Conservation (phyloP, 2,329 filamentous ascomycete genomes). For the Pleoardoris graminearum region DNA sequence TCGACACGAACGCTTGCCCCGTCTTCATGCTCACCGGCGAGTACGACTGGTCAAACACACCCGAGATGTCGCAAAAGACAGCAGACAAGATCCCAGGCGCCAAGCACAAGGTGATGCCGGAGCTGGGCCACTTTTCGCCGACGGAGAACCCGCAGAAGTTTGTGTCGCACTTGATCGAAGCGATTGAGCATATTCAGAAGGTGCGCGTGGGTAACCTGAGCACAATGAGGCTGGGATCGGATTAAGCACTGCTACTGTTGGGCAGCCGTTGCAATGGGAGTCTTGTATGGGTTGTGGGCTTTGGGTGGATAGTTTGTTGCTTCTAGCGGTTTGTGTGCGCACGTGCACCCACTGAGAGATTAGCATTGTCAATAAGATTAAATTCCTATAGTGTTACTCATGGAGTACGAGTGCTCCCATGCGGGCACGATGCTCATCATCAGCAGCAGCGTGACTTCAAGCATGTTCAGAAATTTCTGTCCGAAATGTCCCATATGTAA, state of each 20-base stretch:
- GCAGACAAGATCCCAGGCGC: conserved; percentile 54
- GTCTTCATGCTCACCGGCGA: conserved; percentile 58
- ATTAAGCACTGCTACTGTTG: conserved; percentile 7
- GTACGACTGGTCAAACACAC: conserved; percentile 55
- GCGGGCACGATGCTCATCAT: no score
- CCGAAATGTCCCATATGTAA: no score
- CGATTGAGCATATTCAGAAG: conserved; percentile 45
- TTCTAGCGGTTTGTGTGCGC: no score
- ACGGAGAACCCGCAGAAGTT: conserved; percentile 51
- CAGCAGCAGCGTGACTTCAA: no score
- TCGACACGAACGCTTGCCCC: conserved; percentile 55
- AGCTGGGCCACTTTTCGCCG: conserved; percentile 53
- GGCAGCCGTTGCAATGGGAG: background rate
- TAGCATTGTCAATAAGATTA: no score
- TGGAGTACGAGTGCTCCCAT: no score
- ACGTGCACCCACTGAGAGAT: no score
- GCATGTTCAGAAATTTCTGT: no score
- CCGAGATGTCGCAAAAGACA: conserved; percentile 51
- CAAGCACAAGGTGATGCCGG: conserved; percentile 51
- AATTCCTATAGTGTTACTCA: no score
- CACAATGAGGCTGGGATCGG: conserved; percentile 36
- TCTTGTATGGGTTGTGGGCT: background rate
- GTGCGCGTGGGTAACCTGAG: conserved; percentile 35
- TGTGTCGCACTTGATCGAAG: conserved; percentile 45
- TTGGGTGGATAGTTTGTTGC: no score